phyloP scores from a whole-genome alignment of 345 rosid species.

The Lenwebbia sp. region DNA sequence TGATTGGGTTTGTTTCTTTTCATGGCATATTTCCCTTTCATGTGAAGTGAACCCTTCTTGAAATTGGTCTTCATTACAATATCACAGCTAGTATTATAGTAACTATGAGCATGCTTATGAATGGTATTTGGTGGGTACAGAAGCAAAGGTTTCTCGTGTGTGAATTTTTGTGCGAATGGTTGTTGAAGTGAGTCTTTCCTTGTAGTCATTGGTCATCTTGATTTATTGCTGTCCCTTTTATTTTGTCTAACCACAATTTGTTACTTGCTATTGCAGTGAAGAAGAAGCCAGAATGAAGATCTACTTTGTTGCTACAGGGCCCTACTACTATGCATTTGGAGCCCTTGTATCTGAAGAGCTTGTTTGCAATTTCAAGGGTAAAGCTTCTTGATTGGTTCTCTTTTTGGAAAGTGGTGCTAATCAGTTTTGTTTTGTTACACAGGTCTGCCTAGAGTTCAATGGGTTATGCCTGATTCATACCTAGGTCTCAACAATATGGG shows the following conservation, averaged over 20 bases:
- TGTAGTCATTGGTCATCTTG: neutral
- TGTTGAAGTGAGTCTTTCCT: too few species aligned
- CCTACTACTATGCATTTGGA: constrained; percentile 72
- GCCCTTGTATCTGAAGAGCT: constrained; percentile 69
- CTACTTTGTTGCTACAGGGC: constrained; percentile 70
- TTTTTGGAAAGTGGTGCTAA: neutral
- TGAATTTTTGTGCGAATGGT: neutral
- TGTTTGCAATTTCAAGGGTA: constrained; percentile 65
- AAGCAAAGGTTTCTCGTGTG: neutral
- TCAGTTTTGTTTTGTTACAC: neutral
- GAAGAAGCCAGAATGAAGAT: constrained; percentile 90
- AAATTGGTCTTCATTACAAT: neutral
- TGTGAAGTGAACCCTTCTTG: neutral
- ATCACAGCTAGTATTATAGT: neutral
- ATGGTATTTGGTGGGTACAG: neutral
- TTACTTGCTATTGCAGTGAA: constrained; percentile 29
- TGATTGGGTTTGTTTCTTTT: neutral
- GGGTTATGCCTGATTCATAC: constrained; percentile 98
- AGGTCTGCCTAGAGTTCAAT: constrained; percentile 73
- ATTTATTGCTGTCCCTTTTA: neutral
- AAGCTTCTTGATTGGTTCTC: neutral
- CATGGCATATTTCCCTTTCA: neutral
- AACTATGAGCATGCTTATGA: neutral
- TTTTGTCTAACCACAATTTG: neutral
- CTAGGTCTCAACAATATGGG: constrained; percentile 74